Evolutionary conservation across 129 eudicot species (phyloP), one percentile per base, ranked within the genome.

Genomic region (Centella asiatica): DNA sequence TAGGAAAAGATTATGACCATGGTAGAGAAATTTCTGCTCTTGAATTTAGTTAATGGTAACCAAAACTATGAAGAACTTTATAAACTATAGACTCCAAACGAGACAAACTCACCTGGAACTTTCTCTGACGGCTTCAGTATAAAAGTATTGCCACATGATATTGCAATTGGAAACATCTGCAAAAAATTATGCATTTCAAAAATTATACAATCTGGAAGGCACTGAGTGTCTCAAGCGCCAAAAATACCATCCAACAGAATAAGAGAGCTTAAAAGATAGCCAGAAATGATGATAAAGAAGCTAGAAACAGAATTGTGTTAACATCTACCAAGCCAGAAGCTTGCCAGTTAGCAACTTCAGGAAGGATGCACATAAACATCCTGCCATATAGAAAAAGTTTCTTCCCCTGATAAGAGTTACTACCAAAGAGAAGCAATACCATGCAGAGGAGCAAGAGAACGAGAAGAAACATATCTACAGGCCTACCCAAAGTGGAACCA

Each of bases 91-190:
- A 48, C 65, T 7, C 45, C 47, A 71, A 56, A 24, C 64, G 47
- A 53, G 39, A 72, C 45, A 32, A 51, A 64, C 19, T 62, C 78
- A 75, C 88, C 95, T 79, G 95, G 85, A 72, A 82, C 89, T 74
- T 82, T 85, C 74, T 85, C 95, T 17, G 95, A 85, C 66, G 95
- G 86, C 72, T 82, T 85, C 27, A 85, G 74, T 65, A 85, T 77
- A 63, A 79, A 85, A 20, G 95, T 82, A 73, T 85, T 85, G 56
- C 95, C 95, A 56, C 86, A 85, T 50, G 95, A 80, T 37, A 86
- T 89, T 65, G 97, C 97, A 72, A 86, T 88, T 2, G 97, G 97
- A 77, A 90, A 86, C 97, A 90, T 90, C 97, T 86, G 87, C 72
- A 77, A 53, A 44, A 67, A 13, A 66, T 37, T 57, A 39, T 28